Percentiles rank a stretch among this genome's conserved stretches.
phyloP scores from a whole-genome alignment of 352 stramenopile species.

The Pythium volutum region DNA sequence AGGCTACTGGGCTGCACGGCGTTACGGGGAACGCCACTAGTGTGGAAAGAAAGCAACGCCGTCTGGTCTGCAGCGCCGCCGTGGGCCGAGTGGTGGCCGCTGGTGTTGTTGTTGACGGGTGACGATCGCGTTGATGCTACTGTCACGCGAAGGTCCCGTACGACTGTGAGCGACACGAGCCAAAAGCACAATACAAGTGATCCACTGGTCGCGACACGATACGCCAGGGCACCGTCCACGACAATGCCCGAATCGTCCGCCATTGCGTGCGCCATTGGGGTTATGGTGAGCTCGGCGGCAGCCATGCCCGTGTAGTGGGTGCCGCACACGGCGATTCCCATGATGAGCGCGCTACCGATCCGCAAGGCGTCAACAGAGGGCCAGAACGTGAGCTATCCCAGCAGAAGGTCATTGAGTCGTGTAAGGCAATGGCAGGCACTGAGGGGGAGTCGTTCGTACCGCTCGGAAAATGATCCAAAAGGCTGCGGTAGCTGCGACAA shows the following conservation, averaged over 20 bases:
- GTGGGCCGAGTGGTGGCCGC: neutral
- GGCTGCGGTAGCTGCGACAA: conserved; percentile 49
- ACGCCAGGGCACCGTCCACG: conserved; percentile 33
- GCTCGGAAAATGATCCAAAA: conserved; percentile 74
- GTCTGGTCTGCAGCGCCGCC: neutral
- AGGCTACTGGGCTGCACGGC: neutral
- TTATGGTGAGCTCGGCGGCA: conserved; percentile 33
- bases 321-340: conserved; percentile 65
- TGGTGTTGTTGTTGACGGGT: neutral
- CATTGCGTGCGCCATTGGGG: conserved; percentile 27
- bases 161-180: conserved; percentile 33
- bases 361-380: conserved; percentile 48
- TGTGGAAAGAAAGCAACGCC: conserved; percentile 1
- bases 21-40: neutral
- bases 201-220: conserved; percentile 38
- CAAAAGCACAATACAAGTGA: conserved; percentile 55
- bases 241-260: conserved; percentile 23
- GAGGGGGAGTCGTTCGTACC: conserved; percentile 17
- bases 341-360: conserved; percentile 53
- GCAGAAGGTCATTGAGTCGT: neutral
- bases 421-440: neutral
- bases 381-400: conserved; percentile 50
- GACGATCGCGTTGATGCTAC: neutral
- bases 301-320: conserved; percentile 64
- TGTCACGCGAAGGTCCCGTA: conserved; percentile 14